Base-by-base conservation (phyloP, 805 yeast species). In the Candida boidinii region DNA sequence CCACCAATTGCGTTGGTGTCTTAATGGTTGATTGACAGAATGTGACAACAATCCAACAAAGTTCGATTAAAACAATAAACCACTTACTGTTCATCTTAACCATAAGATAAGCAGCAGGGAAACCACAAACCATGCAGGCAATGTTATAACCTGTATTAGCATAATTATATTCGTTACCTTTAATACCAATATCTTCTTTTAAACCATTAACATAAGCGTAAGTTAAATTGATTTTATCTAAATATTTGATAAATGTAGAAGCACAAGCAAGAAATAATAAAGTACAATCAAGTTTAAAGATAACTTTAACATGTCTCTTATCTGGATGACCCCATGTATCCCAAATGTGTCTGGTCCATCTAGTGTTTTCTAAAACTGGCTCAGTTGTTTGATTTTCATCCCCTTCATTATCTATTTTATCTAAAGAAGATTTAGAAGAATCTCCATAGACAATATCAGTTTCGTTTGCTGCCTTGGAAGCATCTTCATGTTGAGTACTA, bases 201-300 rank as follows among this genome's bases (percentile, higher is more conserved):
- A 78, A 72, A 8, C 84, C 84, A 9, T 75, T 64, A n/a, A 76
- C 78, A 46, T 76, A 77, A 2, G 84, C 82, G 44, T 71, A 68
- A 21, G 68, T 55, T 26, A 73, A 52, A 34, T 74, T 75, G 11
- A 70, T 59, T 43, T 77, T 61, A 50, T 76, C 83, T 21, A 78
- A 61, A 48, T 74, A 76, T 42, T 76, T 76, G 36, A 64, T 60
- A 63, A 67, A 65, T 40, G 65, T 66, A 2, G 60, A 44, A 23
- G 64, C 49, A 39, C 67, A 59, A 5, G 55, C 53, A 39, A 29
- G 23, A 23, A 30, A 22, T 8, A 30, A 17, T 19, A 30, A 23
- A 10, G 33, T 30, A 3, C 28, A 30, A 24, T 33, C 30, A 12
- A 28, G 30, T 17, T 27, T 28, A 10, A 28, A 27, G 16, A 27